Conservation (phyloP, 106 monocot genomes). For the Acorus calamus region DNA sequence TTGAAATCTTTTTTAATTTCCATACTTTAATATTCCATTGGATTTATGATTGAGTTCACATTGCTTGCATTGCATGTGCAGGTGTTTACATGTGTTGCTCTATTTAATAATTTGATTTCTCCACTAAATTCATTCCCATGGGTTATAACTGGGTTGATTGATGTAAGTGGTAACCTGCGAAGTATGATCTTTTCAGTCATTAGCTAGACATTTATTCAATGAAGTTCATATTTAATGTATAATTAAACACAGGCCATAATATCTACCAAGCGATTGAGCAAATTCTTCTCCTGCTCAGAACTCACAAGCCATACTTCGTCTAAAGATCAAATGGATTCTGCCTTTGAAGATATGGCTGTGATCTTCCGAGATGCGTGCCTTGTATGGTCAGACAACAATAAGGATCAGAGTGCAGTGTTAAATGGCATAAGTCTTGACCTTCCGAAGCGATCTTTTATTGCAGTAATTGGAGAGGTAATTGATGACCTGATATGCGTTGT, state of each 20-base stretch:
- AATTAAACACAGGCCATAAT: slow-evolving; percentile 56
- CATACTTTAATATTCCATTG: neutral
- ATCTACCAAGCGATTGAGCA: slow-evolving; percentile 75
- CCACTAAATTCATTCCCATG: slow-evolving; percentile 96
- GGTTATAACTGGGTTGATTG: slow-evolving; percentile 98
- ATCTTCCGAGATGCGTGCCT: slow-evolving; percentile 27
- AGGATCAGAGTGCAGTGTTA: slow-evolving; percentile 24
- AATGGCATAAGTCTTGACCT: slow-evolving; percentile 42
- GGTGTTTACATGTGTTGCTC: slow-evolving; percentile 97
- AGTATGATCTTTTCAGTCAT: neutral
- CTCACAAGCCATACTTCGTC: neutral
- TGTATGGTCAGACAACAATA: slow-evolving; percentile 52
- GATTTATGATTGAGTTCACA: neutral
- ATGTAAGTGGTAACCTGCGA: slow-evolving; percentile 44
- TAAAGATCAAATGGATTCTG: slow-evolving; percentile 14
- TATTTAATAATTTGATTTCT: slow-evolving; percentile 91
- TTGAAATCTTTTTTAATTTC: neutral
- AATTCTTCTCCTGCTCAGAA: slow-evolving; percentile 72
- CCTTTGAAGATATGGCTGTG: slow-evolving; percentile 4
- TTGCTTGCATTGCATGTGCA: slow-evolving; percentile 13
- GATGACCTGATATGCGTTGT: neutral
- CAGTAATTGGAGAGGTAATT: slow-evolving; percentile 84
- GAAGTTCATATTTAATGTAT: neutral
- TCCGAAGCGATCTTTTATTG: slow-evolving; percentile 59
- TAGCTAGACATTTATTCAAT: neutral